These are phyloP conservation scores for Yarrowia divulgata DNA, from an alignment of 805 yeast genomes.

Conservation along the genomic window DNA sequence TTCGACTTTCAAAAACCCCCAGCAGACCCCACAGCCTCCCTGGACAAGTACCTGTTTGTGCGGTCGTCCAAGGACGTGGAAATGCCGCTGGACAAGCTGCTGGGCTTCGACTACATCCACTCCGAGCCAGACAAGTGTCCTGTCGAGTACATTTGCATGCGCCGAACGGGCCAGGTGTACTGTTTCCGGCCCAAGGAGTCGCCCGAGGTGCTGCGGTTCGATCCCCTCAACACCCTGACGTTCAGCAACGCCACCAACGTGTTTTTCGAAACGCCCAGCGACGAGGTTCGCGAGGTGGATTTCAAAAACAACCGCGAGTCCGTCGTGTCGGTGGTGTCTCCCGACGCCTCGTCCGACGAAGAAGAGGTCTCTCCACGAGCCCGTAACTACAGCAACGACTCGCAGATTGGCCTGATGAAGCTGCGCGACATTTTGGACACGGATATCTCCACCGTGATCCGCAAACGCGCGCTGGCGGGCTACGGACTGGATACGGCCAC, in stretches of 20 bases:
- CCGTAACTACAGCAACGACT: conserved; percentile 28
- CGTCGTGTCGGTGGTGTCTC: conserved; percentile 1
- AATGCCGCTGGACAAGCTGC: conserved; percentile 14
- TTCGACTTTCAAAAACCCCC: conserved; percentile 36
- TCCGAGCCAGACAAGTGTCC: conserved; percentile 14
- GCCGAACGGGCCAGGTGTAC: conserved; percentile 89
- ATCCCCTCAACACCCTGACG: conserved; percentile 56
- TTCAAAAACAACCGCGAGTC: conserved; percentile 14
- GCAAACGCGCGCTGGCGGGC: conserved; percentile 73
- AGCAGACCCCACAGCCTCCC: conserved; percentile 1
- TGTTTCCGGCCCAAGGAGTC: conserved; percentile 77
- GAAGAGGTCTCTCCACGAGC: conserved; percentile 16
- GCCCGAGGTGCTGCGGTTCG: conserved; percentile 67
- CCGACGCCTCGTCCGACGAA: conserved; percentile 20
- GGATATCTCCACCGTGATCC: conserved; percentile 77
- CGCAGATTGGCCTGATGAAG: conserved; percentile 31
- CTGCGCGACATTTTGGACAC: conserved; percentile 44
- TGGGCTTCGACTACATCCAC: conserved; percentile 37
- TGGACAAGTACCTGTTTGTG: conserved; percentile 29
- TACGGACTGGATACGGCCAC: conserved; percentile 72
- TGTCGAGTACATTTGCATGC: conserved; percentile 79
- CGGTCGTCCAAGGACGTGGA: conserved; percentile 22
- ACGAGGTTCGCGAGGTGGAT: neutral
- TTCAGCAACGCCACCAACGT: conserved; percentile 44
- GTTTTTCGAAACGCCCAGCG: conserved; percentile 15